Conservation (phyloP, 106 monocot genomes). For the Cymbidium sinense region DNA sequence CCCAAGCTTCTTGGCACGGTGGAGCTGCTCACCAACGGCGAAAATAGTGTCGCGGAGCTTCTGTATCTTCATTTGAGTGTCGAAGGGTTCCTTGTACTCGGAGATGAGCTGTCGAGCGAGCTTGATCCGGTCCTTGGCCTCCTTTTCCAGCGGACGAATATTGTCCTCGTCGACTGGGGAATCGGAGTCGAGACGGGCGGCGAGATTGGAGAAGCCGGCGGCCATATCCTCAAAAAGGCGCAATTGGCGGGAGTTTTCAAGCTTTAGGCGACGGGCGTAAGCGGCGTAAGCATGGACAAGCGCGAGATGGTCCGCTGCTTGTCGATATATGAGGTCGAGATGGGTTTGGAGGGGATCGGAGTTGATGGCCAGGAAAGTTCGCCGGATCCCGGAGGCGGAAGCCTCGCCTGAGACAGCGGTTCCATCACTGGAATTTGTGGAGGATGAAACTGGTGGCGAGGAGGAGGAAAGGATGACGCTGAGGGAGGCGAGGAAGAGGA, state of each 20-base stretch:
- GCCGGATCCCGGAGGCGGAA: constrained; percentile 1
- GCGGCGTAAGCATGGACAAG: constrained; percentile 73
- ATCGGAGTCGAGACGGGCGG: constrained; percentile 30
- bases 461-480: constrained; percentile 18
- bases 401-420: background rate
- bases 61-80: constrained; percentile 98
- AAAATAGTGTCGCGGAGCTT: constrained; percentile 91
- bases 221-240: constrained; percentile 39
- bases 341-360: constrained; percentile 45
- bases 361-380: constrained; percentile 30
- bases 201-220: constrained; percentile 33
- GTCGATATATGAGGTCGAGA: constrained; percentile 52
- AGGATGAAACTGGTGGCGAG: background rate
- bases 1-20: constrained; percentile 48
- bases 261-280: constrained; percentile 64
- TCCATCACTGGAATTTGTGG: background rate
- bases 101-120: constrained; percentile 53
- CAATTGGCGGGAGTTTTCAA: constrained; percentile 57
- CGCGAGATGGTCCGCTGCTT: constrained; percentile 68
- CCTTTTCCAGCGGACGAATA: constrained; percentile 64
- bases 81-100: constrained; percentile 86
- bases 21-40: constrained; percentile 78
- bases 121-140: constrained; percentile 71
- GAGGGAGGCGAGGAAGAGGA: constrained; percentile 37
- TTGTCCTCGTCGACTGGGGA: constrained; percentile 38